Evolutionary conservation across 768 basidiomycete genomes (phyloP), one percentile per base, ranked within the genome.

Genomic region (Pholiota microspora): DNA sequence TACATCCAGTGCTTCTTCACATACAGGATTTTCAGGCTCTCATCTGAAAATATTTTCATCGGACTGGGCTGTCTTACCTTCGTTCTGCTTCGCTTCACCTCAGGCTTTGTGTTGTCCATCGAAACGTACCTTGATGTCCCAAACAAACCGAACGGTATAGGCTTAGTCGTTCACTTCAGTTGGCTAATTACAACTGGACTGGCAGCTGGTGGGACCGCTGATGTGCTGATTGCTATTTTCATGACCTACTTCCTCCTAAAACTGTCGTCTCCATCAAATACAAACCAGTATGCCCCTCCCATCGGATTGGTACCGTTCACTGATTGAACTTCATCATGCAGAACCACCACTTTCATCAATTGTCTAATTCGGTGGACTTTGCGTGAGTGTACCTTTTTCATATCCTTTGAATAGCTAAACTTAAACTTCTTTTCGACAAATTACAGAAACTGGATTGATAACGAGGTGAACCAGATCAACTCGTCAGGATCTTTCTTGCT

Each of bases 371-470:
- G 58, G 21, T 62, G 58, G 55, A 51, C 57, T 4, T 31, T 62
- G 28, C 56, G 61, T 62, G 24, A 35, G 60, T 57, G 1, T 36
- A 23, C 16, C 8, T 27, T 36, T 18, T 25, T 31, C 9, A 27
- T 13, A 8, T 38, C 7, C 18, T 7, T 28, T 3, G 4, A 2
- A n/a, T n/a, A n/a, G 9, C 16, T n/a, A n/a, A 23, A 21, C 13
- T 10, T 46, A 7, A 18, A 35, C 13, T 8, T 27, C 6, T 40
- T 2, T 13, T 40, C 25, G 12, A 18, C n/a, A n/a, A n/a, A n/a
- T n/a, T 46, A n/a, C 27, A 62, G 61, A 59, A 25, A 62, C 61
- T 4, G 61, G 61, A 3, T 28, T 62, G 16, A 36, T 62, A 23
- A 62, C 61, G 0, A 62, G 60, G 60, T 62, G 45, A 18, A 34